Base-by-base conservation (phyloP, 2,329 filamentous ascomycete species). In the Paracamarosporium sp. region DNA sequence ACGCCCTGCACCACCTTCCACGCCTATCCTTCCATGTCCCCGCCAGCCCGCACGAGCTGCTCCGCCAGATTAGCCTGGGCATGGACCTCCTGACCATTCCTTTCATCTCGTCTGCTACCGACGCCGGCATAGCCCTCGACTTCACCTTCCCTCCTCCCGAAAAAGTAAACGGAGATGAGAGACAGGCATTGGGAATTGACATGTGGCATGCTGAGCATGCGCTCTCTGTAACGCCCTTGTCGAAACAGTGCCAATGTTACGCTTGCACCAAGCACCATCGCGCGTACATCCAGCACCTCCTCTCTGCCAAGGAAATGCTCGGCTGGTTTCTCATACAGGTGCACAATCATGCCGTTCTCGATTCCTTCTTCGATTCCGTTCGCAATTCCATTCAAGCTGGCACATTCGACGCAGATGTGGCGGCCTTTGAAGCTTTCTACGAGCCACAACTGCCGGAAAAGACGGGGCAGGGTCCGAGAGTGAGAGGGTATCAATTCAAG, bases 251-350 rank as follows among this genome's bases (percentile, higher is more conserved):
- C 75, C 67, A 78, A 50, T 99, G 95, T 82, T 94, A 96, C 75
- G 82, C 92, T 22, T 99, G 95, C 81, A 86, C 82, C 1, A 85
- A 85, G 17, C 94, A 98, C 75, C 92, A 97, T 76, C 83, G 89
- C 48, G 94, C 95, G 0, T 99, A 91, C 76, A 72, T 99, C 33
- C 90, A 93, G 63, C 95, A 99, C 75, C 83, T 98, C 1, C 85
- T 99, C 5, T 84, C 87, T 45, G 93, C 95, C 0, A 96, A 93
- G 71, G 95, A 99, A 77, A 98, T 99, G 95, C 86, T 97, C 4
- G 94, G 90, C 24, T 99, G 95, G 95, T 91, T 90, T 0, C 83
- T 99, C 7, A 82, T 99, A 7, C 94, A 98, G 75, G 84, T 97
- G 3, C 95, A 99, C 79, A 99, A 99, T 74, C 88, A 96, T 73